Percentiles rank a stretch among this genome's conserved stretches.
Conservation (phyloP, 2,329 filamentous ascomycete genomes). For the Aspergillus oerlinghausenensis region DNA sequence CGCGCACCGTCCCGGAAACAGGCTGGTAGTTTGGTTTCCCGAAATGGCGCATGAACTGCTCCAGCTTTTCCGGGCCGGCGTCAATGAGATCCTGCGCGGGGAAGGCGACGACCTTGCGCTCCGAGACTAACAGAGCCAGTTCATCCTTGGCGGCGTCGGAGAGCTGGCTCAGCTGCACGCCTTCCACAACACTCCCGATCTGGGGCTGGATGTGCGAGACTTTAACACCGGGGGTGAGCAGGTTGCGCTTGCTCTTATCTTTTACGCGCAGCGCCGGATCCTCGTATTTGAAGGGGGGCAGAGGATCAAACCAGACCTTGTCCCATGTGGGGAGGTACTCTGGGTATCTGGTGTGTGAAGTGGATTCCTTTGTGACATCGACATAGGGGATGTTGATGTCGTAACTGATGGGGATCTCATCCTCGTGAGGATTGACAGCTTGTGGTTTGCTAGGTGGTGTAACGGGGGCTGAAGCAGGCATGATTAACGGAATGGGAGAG, state of each 20-base stretch:
- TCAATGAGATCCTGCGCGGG: conserved; percentile 49
- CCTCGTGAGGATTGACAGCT: conserved; percentile 21
- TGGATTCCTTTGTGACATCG: conserved; percentile 34
- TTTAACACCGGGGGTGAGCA: conserved; percentile 28
- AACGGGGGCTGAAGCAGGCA: conserved; percentile 32
- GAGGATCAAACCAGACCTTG: conserved; percentile 43
- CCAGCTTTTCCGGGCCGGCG: conserved; percentile 39
- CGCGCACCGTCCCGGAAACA: conserved; percentile 38
- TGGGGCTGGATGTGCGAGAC: conserved; percentile 40
- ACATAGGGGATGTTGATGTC: conserved; percentile 49
- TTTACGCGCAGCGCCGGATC: conserved; percentile 46
- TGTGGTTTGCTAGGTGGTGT: conserved; percentile 22
- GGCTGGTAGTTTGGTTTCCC: conserved; percentile 45
- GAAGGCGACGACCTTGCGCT: conserved; percentile 55
- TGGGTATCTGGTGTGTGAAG: conserved; percentile 39
- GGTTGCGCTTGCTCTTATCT: conserved; percentile 36
- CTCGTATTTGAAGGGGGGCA: conserved; percentile 41
- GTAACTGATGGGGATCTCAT: conserved; percentile 38
- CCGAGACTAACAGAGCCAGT: conserved; percentile 61
- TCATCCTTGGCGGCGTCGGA: conserved; percentile 48
- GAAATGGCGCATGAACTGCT: conserved; percentile 44
- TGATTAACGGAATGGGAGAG: neutral
- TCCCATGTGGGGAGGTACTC: conserved; percentile 47
- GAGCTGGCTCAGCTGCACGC: conserved; percentile 46
- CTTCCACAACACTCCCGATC: conserved; percentile 40